Conservation (phyloP, 306 rosid genomes). For the Vigna nakashimae region DNA sequence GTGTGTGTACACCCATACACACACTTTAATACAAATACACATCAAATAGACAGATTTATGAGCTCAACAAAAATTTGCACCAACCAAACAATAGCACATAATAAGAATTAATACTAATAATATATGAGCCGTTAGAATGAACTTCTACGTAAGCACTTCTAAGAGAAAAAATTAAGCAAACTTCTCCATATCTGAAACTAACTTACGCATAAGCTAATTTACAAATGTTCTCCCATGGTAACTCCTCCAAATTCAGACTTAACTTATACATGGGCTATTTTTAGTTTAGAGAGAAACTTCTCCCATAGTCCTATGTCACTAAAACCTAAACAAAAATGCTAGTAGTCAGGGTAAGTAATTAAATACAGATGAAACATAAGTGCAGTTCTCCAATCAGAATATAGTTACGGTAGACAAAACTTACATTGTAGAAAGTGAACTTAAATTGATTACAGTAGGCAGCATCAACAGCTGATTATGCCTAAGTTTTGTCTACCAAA, state of each 20-base stretch:
- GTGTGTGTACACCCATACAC: too few species aligned
- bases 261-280: too few species aligned
- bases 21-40: neutral
- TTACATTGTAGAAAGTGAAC: neutral
- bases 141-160: too few species aligned
- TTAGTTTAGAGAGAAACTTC: too few species aligned
- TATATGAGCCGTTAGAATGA: too few species aligned
- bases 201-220: too few species aligned
- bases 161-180: too few species aligned
- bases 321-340: neutral
- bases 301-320: neutral
- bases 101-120: neutral
- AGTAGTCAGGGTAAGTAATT: neutral
- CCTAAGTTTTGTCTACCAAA: neutral
- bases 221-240: too few species aligned
- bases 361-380: neutral
- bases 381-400: neutral
- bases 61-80: neutral
- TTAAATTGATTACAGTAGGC: neutral
- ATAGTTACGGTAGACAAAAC: neutral
- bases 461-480: neutral
- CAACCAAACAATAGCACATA: neutral
- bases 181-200: too few species aligned
- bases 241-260: too few species aligned
- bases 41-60: neutral